Base-by-base conservation (phyloP, 768 basidiomycete species). In the Hebeloma cylindrosporum region DNA sequence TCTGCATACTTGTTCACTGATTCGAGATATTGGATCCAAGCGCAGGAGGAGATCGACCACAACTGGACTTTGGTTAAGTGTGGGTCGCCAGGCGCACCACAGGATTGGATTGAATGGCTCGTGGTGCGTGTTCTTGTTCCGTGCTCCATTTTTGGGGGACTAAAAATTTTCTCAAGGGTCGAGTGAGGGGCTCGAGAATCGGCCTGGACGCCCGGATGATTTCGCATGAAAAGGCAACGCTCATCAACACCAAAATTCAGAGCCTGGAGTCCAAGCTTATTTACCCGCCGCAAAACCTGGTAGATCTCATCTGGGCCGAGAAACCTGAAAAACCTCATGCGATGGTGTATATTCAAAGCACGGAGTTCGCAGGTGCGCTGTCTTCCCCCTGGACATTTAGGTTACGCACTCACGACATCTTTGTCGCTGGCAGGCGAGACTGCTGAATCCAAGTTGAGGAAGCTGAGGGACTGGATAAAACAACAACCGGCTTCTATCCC, bases 171-270 rank as follows among this genome's bases (percentile, higher is more conserved):
- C 4, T 28, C 33, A 35, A 69, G 65, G 46, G 53, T 51, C 75
- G 76, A 55, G 65, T 71, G 57, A 56, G 61, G 37, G 69, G 69
- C 31, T 60, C 74, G 20, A 72, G 79, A 54, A 79, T 94, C 37
- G 93, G 92, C 9, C 75, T 94, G 43, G 93, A 95, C 62, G 85
- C 90, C 2, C 81, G 88, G 11, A 85, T 92, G 79, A 66, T 93
- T 43, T 78, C 88, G 0, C 80, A 87, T 57, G 80, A 84, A 56
- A 82, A 82, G 47, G 85, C 84, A 10, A 70, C 75, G 7, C 65
- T 72, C 32, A 68, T 93, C 42, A 80, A 78, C 48, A 57, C 72
- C 32, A 79, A 78, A 51, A 72, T 92, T 6, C 63, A 62, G 14
- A 30, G 68, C 31, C 73, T 74, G 40, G 71, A 69, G 40, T 80